Conservation (phyloP, 768 basidiomycete species). For the Leccinum obscurum region DNA sequence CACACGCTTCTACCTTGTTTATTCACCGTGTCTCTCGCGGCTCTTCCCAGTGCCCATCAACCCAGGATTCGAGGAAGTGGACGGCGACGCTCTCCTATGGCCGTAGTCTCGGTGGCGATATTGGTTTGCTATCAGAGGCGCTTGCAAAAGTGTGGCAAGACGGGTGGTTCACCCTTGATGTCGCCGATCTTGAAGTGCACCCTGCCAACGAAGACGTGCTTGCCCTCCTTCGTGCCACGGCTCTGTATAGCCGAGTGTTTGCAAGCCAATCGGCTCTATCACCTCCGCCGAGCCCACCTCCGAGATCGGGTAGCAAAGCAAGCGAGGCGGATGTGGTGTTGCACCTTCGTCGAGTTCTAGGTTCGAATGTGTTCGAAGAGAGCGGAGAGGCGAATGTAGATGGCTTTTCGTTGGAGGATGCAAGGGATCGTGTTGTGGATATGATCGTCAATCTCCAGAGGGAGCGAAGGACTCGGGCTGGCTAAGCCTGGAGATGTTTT, state of each 20-base stretch:
- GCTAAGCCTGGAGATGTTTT: slow-evolving; percentile 5
- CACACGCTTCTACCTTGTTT: slow-evolving; percentile 56
- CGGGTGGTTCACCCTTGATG: slow-evolving; percentile 26
- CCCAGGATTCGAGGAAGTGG: slow-evolving; percentile 38
- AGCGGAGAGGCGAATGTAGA: slow-evolving; percentile 17
- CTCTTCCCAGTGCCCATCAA: slow-evolving; percentile 16
- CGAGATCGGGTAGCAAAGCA: slow-evolving; percentile 8
- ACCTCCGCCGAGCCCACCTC: slow-evolving; percentile 60
- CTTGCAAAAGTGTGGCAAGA: slow-evolving; percentile 60
- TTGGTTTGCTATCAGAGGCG: slow-evolving; percentile 50
- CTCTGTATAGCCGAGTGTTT: slow-evolving; percentile 65
- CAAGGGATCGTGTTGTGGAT: slow-evolving; percentile 75
- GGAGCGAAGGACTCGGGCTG: slow-evolving; percentile 24
- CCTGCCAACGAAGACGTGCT: slow-evolving; percentile 47
- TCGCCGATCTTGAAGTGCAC: slow-evolving; percentile 33
- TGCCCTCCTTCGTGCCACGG: slow-evolving; percentile 56
- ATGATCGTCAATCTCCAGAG: slow-evolving; percentile 48
- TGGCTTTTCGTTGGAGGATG: slow-evolving; percentile 61
- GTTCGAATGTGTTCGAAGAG: slow-evolving; percentile 47
- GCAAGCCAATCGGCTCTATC: slow-evolving; percentile 45
- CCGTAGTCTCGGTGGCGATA: slow-evolving; percentile 59
- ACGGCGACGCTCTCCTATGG: slow-evolving; percentile 56
- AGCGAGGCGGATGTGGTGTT: slow-evolving; percentile 37
- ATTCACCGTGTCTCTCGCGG: slow-evolving; percentile 41
- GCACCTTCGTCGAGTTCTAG: slow-evolving; percentile 56